phyloP scores from a whole-genome alignment of 257 asterid species.

The Petunia secreta region DNA sequence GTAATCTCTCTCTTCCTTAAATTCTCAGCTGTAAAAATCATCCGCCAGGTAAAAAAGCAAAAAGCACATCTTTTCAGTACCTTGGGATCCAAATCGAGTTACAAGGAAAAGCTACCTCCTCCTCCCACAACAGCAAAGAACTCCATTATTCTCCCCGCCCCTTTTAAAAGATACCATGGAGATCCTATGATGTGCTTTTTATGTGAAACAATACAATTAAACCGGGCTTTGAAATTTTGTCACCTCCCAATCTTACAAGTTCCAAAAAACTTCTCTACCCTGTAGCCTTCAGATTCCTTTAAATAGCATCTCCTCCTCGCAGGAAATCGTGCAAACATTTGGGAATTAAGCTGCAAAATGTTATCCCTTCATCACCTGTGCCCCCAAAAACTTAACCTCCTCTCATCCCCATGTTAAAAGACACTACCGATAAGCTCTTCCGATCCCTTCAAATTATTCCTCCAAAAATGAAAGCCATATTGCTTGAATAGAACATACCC shows the following conservation, averaged over 20 bases:
- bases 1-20: not conserved
- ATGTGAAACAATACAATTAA: not conserved
- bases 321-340: not conserved
- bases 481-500: not conserved
- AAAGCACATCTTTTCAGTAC: not conserved
- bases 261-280: not conserved
- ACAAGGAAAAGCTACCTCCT: not conserved
- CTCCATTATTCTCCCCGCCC: not conserved
- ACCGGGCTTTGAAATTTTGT: not conserved
- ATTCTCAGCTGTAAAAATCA: not conserved
- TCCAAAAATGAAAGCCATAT: not conserved
- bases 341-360: not conserved
- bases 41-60: not conserved
- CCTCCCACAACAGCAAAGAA: not conserved
- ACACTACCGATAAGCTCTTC: not conserved
- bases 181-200: not conserved
- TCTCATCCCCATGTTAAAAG: not conserved
- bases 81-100: not conserved
- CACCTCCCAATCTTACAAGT: not conserved
- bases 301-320: conserved; percentile 2
- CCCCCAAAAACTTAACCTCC: not conserved
- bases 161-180: not conserved
- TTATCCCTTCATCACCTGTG: not conserved
- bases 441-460: not conserved
- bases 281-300: not conserved